Conservation (phyloP, 768 basidiomycete species). For the Saitozyma sp. region DNA sequence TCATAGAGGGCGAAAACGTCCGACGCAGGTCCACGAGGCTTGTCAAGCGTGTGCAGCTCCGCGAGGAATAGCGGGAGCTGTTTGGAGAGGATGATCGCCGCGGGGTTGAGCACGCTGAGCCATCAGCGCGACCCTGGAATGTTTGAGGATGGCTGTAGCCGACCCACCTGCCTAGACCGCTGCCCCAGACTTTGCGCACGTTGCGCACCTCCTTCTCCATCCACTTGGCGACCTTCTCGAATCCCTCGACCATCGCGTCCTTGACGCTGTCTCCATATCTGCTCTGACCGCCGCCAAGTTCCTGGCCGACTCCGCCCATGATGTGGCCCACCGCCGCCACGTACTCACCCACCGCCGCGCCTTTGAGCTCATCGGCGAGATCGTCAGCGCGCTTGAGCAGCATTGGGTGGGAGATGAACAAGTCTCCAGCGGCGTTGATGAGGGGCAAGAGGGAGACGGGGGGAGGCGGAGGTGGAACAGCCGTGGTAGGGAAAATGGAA, state of each 20-base stretch:
- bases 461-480: constrained; percentile 21
- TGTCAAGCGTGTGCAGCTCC: constrained; percentile 47
- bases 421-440: constrained; percentile 18
- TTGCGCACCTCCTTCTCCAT: constrained; percentile 41
- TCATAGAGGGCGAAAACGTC: constrained; percentile 50
- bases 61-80: constrained; percentile 51
- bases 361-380: constrained; percentile 44
- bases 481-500: constrained; percentile 38
- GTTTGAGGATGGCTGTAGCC: background rate
- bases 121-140: background rate
- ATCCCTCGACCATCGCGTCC: constrained; percentile 39
- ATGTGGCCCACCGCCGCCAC: constrained; percentile 31
- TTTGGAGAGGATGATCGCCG: constrained; percentile 46
- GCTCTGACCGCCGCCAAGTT: constrained; percentile 4
- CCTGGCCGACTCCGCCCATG: constrained; percentile 32
- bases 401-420: constrained; percentile 18
- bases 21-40: constrained; percentile 31
- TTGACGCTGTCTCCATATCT: constrained; percentile 13
- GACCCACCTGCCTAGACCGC: constrained; percentile 41
- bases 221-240: constrained; percentile 45
- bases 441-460: constrained; percentile 36
- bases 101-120: constrained; percentile 36
- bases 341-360: constrained; percentile 46
- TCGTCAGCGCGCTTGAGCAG: constrained; percentile 20
- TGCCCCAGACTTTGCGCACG: constrained; percentile 38